phyloP scores from a whole-genome alignment of 2,329 filamentous ascomycete species.

The Exophiala lecanii-corni region DNA sequence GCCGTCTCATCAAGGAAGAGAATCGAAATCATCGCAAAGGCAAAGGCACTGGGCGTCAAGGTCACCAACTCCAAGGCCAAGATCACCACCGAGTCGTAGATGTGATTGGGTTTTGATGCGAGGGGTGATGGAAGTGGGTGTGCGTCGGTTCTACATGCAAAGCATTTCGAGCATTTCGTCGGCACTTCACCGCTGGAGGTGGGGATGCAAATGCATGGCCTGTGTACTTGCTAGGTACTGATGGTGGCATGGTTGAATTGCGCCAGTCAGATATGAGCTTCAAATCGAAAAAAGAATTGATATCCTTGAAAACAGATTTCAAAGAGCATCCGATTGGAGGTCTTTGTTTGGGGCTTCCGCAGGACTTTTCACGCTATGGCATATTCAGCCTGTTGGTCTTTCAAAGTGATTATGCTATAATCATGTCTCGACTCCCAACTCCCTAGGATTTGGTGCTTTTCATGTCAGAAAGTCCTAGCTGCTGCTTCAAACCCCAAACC shows the following conservation, averaged over 20 bases:
- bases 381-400: too few relatives aligned
- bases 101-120: conserved; percentile 26
- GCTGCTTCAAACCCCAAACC: too few relatives aligned
- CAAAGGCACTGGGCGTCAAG: conserved; percentile 98
- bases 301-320: not conserved
- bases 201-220: too few relatives aligned
- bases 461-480: too few relatives aligned
- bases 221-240: too few relatives aligned
- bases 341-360: not conserved
- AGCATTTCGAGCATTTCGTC: not conserved
- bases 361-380: too few relatives aligned
- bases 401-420: too few relatives aligned
- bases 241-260: not conserved
- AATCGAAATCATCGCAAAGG: conserved; percentile 94
- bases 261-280: not conserved
- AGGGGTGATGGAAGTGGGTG: not conserved
- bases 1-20: conserved; percentile 98
- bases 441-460: too few relatives aligned
- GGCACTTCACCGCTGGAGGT: not conserved
- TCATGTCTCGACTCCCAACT: too few relatives aligned
- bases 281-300: not conserved
- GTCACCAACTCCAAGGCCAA: conserved; percentile 99
- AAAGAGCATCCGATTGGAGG: too few relatives aligned
- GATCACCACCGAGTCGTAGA: conserved; percentile 83
- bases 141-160: not conserved